Conservation (phyloP, 345 rosid species). For the Corchorus olitorius region DNA sequence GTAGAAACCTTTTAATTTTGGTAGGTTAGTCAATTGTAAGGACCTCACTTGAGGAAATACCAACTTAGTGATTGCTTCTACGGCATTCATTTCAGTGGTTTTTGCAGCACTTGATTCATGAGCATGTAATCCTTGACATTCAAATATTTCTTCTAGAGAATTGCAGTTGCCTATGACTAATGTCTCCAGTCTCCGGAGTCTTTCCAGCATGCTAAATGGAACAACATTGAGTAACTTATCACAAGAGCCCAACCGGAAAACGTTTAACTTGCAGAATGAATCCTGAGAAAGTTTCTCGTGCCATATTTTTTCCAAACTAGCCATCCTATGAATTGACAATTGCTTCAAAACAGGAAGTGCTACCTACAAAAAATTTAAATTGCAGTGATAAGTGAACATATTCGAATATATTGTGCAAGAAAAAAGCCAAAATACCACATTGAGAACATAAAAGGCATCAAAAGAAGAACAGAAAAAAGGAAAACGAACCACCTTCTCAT, state of each 20-base stretch:
- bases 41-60: neutral
- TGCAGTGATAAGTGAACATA: neutral
- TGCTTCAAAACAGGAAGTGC: neutral
- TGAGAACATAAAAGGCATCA: neutral
- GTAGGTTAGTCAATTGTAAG: neutral
- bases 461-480: neutral
- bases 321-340: neutral
- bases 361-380: neutral
- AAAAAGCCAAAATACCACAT: neutral
- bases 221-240: neutral
- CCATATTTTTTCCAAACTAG: conserved; percentile 8
- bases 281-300: neutral
- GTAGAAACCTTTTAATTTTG: conserved; percentile 7
- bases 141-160: conserved; percentile 7
- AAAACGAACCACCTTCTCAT: neutral
- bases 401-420: neutral
- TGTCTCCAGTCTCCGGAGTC: neutral
- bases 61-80: neutral
- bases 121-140: neutral
- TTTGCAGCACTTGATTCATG: neutral
- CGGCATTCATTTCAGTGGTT: neutral
- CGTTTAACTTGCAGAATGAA: neutral
- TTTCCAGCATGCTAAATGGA: conserved; percentile 4
- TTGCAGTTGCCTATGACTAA: neutral
- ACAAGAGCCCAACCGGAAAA: neutral